Conservation (phyloP, 495 filamentous ascomycete genomes). For the Apiosordaria backusii region DNA sequence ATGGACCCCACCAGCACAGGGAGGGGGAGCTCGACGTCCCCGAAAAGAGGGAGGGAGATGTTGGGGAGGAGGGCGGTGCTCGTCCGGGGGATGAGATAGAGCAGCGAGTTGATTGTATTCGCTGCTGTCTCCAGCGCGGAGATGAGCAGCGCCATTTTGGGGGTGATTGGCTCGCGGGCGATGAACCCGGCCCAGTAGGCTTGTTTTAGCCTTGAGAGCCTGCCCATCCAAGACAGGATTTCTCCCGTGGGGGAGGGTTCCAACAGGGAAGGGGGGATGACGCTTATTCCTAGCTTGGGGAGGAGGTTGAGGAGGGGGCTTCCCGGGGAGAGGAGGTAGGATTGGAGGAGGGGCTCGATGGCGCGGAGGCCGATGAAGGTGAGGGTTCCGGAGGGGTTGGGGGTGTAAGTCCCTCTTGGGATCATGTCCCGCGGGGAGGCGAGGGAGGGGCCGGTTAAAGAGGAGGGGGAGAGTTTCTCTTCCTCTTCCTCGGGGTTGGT, state of each 20-base stretch:
- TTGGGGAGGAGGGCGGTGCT: conserved; percentile 33
- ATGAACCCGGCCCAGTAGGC: conserved; percentile 42
- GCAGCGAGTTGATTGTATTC: conserved; percentile 46
- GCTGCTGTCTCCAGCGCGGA: conserved; percentile 44
- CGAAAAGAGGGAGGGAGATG: conserved; percentile 12
- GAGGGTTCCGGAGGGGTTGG: conserved; percentile 47
- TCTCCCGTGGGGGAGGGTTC: not conserved
- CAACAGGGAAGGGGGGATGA: conserved; percentile 21
- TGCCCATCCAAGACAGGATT: conserved; percentile 48
- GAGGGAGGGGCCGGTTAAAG: not conserved
- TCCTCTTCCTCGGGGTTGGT: too few relatives aligned
- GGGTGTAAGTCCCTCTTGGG: conserved; percentile 34
- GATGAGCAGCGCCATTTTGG: conserved; percentile 33
- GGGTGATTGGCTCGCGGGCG: conserved; percentile 44
- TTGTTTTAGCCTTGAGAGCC: conserved; percentile 50
- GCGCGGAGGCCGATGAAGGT: conserved; percentile 57
- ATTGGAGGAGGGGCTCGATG: conserved; percentile 56
- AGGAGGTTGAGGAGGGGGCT: conserved; percentile 23
- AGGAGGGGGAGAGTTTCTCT: not conserved
- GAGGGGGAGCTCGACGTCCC: not conserved
- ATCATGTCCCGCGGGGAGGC: conserved; percentile 27
- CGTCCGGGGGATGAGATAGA: conserved; percentile 41
- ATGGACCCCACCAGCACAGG: conserved; percentile 40
- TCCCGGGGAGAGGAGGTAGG: conserved; percentile 40
- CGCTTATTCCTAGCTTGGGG: conserved; percentile 13